These are phyloP conservation scores for Colletotrichum tofieldiae DNA, from an alignment of 2,329 filamentous ascomycete species.

Conservation along the genomic window DNA sequence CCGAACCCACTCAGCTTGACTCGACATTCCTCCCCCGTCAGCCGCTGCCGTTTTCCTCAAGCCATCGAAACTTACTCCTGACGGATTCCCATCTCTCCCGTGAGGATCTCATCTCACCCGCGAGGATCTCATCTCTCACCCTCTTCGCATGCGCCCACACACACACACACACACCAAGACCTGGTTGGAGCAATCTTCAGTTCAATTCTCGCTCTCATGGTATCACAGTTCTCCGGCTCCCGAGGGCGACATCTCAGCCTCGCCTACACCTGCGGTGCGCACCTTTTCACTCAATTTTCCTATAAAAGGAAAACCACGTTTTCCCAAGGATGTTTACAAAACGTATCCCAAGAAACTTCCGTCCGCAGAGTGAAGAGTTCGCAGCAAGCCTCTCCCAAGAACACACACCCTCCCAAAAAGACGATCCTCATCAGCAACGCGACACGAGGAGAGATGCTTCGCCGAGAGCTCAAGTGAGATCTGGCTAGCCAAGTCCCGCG, in stretches of 20 bases:
- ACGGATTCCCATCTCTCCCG: background rate
- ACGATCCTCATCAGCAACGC: background rate
- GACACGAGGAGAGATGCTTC: slow-evolving; percentile 10
- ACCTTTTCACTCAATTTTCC: slow-evolving; percentile 12
- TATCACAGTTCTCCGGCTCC: slow-evolving; percentile 23
- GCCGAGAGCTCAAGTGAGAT: slow-evolving; percentile 9
- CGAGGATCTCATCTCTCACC: too few species aligned
- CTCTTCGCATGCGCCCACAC: too few species aligned
- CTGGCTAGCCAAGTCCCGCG: slow-evolving; percentile 16
- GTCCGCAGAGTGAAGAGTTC: background rate
- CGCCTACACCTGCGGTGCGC: slow-evolving; percentile 11
- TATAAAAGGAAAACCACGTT: background rate
- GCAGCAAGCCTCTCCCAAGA: slow-evolving; percentile 4
- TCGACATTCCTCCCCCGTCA: background rate
- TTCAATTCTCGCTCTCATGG: slow-evolving; percentile 18
- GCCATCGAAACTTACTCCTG: background rate
- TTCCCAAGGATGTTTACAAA: slow-evolving; percentile 8
- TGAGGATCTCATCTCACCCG: background rate
- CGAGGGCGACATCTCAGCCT: background rate
- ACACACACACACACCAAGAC: background rate
- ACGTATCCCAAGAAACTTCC: background rate
- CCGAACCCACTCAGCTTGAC: background rate
- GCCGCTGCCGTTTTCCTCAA: background rate
- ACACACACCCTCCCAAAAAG: background rate
- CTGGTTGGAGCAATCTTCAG: background rate